These are phyloP conservation scores for Recurvomyces mirabilis DNA, from an alignment of 495 filamentous ascomycete species.

Conservation along the genomic window DNA sequence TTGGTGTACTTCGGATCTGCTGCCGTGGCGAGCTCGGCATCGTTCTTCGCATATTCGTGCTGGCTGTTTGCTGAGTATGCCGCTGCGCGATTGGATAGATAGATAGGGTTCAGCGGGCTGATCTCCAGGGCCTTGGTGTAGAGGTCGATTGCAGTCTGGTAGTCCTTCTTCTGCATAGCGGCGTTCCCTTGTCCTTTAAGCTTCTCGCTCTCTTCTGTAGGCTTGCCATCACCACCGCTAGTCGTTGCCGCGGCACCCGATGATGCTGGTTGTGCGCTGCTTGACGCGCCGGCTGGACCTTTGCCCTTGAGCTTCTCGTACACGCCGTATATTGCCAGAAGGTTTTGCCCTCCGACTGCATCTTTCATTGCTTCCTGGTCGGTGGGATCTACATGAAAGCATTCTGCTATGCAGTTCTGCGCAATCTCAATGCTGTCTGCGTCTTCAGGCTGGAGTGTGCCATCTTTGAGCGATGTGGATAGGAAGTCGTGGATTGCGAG, in stretches of 20 bases:
- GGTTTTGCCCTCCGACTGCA: slow-evolving; percentile 72
- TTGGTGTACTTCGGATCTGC: slow-evolving; percentile 90
- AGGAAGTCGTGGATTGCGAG: slow-evolving; percentile 97
- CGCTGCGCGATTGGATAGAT: slow-evolving; percentile 92
- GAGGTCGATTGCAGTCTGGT: slow-evolving; percentile 61
- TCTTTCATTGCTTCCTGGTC: slow-evolving; percentile 61
- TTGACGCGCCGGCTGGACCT: slow-evolving; percentile 29
- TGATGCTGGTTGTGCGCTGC: slow-evolving; percentile 7
- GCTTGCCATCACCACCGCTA: slow-evolving; percentile 21
- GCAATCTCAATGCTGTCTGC: slow-evolving; percentile 86
- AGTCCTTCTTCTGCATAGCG: slow-evolving; percentile 88
- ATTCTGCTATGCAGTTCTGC: slow-evolving; percentile 81
- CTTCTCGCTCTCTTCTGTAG: slow-evolving; percentile 58
- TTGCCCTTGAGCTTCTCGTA: slow-evolving; percentile 88
- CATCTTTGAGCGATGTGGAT: slow-evolving; percentile 70
- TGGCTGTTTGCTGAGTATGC: slow-evolving; percentile 72
- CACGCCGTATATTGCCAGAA: slow-evolving; percentile 81
- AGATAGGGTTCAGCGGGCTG: slow-evolving; percentile 80
- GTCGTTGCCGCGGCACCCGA: slow-evolving; percentile 2
- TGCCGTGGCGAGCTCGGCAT: slow-evolving; percentile 78
- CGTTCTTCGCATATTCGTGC: slow-evolving; percentile 66
- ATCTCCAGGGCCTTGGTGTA: slow-evolving; percentile 78
- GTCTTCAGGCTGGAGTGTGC: slow-evolving; percentile 76
- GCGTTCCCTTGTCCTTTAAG: slow-evolving; percentile 88
- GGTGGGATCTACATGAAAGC: slow-evolving; percentile 82